Percentiles rank a stretch among this genome's conserved stretches.
Conservation (phyloP, 108 stramenopile species). For the Skeletonema potamos region DNA sequence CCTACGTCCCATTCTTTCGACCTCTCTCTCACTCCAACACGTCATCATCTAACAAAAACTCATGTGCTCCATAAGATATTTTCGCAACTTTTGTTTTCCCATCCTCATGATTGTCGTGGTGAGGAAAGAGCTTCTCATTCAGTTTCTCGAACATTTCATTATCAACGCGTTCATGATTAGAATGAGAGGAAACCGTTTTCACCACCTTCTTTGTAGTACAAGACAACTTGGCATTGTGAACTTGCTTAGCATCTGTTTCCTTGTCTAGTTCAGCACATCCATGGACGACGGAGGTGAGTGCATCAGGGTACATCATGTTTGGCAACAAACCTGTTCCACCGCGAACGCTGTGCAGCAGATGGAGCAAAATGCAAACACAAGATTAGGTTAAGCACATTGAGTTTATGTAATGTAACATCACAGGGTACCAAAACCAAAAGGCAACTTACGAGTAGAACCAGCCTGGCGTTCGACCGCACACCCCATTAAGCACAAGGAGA, state of each 20-base stretch:
- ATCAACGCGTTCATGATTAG: conserved; percentile 12
- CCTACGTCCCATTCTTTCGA: not conserved
- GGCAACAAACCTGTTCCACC: conserved; percentile 1
- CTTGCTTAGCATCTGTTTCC: not conserved
- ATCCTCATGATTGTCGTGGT: not conserved
- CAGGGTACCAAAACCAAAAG: not conserved
- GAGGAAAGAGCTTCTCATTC: conserved; percentile 7
- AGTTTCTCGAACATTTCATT: conserved; percentile 24
- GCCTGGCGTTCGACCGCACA: not conserved
- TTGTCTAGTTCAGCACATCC: conserved; percentile 15
- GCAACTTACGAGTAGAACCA: not conserved
- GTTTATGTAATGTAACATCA: not conserved
- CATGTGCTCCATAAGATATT: conserved; percentile 16
- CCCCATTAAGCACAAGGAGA: not conserved
- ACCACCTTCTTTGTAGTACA: conserved; percentile 11
- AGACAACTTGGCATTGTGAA: conserved; percentile 9
- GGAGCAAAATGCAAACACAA: not conserved
- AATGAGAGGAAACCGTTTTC: conserved; percentile 6
- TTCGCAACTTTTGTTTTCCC: not conserved
- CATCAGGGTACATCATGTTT: conserved; percentile 19
- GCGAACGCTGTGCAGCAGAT: not conserved
- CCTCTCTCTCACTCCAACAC: conserved; percentile 6
- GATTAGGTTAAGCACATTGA: not conserved
- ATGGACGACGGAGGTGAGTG: conserved; percentile 21
- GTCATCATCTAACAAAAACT: conserved; percentile 6